A percentile compares a stretch with the other conserved stretches of the same genome.
Evolutionary conservation across 2,329 filamentous ascomycete species (phyloP).

Genomic region (Fusarium temperatum): DNA sequence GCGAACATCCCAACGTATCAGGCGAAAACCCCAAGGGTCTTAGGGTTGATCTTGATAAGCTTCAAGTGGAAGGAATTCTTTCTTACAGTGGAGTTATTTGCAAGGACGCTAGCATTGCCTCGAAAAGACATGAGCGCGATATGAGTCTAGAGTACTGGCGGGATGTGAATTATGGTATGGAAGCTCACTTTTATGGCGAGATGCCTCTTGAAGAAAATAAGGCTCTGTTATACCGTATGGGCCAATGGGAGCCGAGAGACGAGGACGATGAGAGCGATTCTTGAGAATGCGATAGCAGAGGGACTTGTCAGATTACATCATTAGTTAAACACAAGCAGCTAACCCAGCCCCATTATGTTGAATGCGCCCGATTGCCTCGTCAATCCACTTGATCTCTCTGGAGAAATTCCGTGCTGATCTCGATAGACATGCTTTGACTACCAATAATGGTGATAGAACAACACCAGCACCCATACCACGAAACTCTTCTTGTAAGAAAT

Average conservation of each 20-base stretch:
- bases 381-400: not conserved
- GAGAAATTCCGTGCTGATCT: fast-evolving
- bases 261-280: not conserved
- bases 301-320: fast-evolving
- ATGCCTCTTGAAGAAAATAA: not conserved
- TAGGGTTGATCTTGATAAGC: fast-evolving
- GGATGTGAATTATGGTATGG: not conserved
- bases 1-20: not conserved
- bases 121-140: not conserved
- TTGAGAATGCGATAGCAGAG: too few relatives aligned
- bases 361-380: not conserved
- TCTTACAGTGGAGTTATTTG: not conserved
- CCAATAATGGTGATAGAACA: not conserved
- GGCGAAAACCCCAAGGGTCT: not conserved
- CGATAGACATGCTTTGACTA: not conserved
- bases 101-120: not conserved
- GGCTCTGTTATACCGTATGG: not conserved
- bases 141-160: not conserved
- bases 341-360: not conserved
- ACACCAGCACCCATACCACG: not conserved
- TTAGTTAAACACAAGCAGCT: not conserved
- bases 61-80: fast-evolving
- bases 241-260: not conserved
- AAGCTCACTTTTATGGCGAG: not conserved
- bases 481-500: not conserved